A percentile compares a stretch with the other conserved stretches of the same genome.
phyloP scores from a whole-genome alignment of 805 yeast species.

The Wickerhamomyces bovis region DNA sequence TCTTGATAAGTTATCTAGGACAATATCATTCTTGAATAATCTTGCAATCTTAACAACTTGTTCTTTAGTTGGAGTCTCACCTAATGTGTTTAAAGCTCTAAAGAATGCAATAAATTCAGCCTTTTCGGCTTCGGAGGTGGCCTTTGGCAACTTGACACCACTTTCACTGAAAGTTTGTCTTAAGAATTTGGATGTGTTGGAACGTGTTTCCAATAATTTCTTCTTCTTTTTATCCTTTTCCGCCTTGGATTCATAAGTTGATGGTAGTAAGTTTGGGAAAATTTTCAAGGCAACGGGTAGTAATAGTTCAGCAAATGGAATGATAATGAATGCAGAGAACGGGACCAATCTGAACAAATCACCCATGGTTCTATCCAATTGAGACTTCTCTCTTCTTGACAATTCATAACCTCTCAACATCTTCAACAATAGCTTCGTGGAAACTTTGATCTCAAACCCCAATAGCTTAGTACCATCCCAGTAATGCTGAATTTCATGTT shows the following conservation, averaged over 20 bases:
- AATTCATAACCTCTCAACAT: constrained; percentile 87
- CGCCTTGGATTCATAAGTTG: constrained; percentile 72
- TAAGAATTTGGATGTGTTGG: constrained; percentile 54
- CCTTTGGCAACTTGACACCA: constrained; percentile 62
- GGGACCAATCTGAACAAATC: constrained; percentile 89
- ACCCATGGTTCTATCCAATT: constrained; percentile 77
- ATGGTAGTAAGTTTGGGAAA: constrained; percentile 93
- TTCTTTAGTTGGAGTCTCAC: constrained; percentile 57
- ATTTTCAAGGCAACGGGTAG: constrained; percentile 83
- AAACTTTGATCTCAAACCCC: constrained; percentile 83
- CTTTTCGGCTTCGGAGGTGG: constrained; percentile 65
- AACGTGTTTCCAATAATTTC: constrained; percentile 55
- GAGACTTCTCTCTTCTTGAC: constrained; percentile 84
- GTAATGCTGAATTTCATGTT: constrained; percentile 85
- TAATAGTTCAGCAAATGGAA: constrained; percentile 92
- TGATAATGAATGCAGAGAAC: constrained; percentile 79
- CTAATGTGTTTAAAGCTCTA: constrained; percentile 57
- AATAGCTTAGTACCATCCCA: constrained; percentile 94
- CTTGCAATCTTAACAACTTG: constrained; percentile 80
- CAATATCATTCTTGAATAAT: constrained; percentile 86
- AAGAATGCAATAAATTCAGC: constrained; percentile 75
- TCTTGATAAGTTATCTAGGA: constrained; percentile 86
- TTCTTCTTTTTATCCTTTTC: constrained; percentile 55
- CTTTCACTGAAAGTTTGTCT: constrained; percentile 61
- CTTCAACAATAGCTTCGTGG: constrained; percentile 73